Percentiles rank a stretch among this genome's conserved stretches.
Evolutionary conservation across 1,139 yeast species (phyloP).

Genomic region (Nadsonia commutata): DNA sequence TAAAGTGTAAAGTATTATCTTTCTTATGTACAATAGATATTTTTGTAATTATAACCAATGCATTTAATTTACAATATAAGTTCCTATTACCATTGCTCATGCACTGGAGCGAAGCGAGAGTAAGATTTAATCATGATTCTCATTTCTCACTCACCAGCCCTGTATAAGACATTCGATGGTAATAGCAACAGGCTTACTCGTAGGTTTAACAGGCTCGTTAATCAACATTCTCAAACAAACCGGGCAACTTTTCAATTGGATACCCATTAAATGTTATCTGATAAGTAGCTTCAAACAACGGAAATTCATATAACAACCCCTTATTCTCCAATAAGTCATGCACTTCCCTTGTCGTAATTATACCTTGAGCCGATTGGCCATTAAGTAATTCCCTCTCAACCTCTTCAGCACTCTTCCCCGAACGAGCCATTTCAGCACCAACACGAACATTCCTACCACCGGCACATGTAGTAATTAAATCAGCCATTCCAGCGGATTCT

Average conservation of each 20-base stretch:
- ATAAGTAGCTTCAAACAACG: constrained; percentile 69
- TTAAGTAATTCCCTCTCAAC: constrained; percentile 72
- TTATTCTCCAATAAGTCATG: constrained; percentile 59
- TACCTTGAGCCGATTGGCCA: constrained; percentile 93
- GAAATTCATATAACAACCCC: constrained; percentile 57
- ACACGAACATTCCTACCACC: constrained; percentile 93
- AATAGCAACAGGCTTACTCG: too few relatives aligned
- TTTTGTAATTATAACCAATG: too few relatives aligned
- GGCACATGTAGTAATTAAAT: constrained; percentile 86
- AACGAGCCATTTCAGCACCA: constrained; percentile 48
- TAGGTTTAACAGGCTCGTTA: too few relatives aligned
- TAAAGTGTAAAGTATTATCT: too few relatives aligned
- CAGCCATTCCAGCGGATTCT: constrained; percentile 95
- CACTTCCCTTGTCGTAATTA: constrained; percentile 78
- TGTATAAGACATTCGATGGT: too few relatives aligned
- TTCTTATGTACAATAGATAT: too few relatives aligned
- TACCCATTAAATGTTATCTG: background rate
- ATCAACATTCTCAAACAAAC: background rate
- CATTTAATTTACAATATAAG: too few relatives aligned
- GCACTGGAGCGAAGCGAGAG: too few relatives aligned
- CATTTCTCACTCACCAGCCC: too few relatives aligned
- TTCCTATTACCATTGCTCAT: too few relatives aligned
- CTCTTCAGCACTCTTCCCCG: constrained; percentile 56
- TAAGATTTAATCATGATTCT: too few relatives aligned
- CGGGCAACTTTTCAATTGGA: background rate